Conservation (phyloP, 1,284 basidiomycete species). For the Ustanciosporium gigantosporum region DNA sequence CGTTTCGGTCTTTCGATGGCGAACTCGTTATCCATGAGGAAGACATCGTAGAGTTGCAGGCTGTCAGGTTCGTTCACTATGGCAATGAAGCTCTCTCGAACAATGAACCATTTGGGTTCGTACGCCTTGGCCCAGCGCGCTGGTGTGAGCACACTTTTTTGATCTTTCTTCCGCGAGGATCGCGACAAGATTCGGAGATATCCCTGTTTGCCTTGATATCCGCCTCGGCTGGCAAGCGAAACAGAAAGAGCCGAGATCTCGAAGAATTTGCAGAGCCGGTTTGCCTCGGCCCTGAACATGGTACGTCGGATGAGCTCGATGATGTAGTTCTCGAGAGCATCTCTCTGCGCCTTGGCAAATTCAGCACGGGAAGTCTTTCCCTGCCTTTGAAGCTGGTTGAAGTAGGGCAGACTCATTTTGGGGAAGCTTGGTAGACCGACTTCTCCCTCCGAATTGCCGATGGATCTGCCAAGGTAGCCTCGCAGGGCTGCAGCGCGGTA, state of each 20-base stretch:
- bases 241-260: slow-evolving; percentile 90
- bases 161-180: slow-evolving; percentile 64
- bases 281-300: slow-evolving; percentile 96
- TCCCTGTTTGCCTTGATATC: slow-evolving; percentile 79
- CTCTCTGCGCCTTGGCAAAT: slow-evolving; percentile 78
- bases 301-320: slow-evolving; percentile 74
- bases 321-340: slow-evolving; percentile 84
- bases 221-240: slow-evolving; percentile 78
- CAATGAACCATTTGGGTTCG: slow-evolving; percentile 85
- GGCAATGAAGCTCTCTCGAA: slow-evolving; percentile 90
- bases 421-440: slow-evolving; percentile 91
- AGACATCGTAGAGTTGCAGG: slow-evolving; percentile 82
- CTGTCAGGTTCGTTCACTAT: slow-evolving; percentile 80
- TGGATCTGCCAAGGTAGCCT: slow-evolving; percentile 47
- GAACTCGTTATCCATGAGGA: slow-evolving; percentile 89
- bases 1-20: slow-evolving; percentile 70
- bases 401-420: slow-evolving; percentile 79
- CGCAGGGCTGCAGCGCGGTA: slow-evolving; percentile 74
- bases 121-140: slow-evolving; percentile 70
- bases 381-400: slow-evolving; percentile 69
- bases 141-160: slow-evolving; percentile 61
- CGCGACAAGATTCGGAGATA: slow-evolving; percentile 68
- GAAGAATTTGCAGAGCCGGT: slow-evolving; percentile 89
- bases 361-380: slow-evolving; percentile 66
- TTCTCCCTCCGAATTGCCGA: slow-evolving; percentile 44